These are phyloP conservation scores for Afroboletus lepidellus DNA, from an alignment of 1,284 basidiomycete genomes.

Conservation along the genomic window DNA sequence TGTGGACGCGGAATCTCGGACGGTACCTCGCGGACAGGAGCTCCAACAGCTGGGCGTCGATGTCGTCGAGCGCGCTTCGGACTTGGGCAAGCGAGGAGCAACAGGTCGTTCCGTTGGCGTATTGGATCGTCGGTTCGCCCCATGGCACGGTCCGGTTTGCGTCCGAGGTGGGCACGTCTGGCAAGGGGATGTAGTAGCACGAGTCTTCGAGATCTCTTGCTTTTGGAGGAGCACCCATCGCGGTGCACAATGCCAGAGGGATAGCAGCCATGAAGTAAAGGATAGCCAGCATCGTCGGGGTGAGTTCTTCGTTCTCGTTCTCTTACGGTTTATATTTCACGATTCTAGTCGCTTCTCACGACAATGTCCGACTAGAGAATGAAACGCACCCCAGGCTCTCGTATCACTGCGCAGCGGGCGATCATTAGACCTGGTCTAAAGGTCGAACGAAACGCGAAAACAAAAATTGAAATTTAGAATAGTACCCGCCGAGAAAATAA, in stretches of 20 bases:
- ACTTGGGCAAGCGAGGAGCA: conserved; percentile 22
- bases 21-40: conserved; percentile 20
- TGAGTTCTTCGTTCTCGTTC: too few relatives aligned
- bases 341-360: too few relatives aligned
- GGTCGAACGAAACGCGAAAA: too few relatives aligned
- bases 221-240: not conserved
- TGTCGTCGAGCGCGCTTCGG: conserved; percentile 11
- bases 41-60: conserved; percentile 19
- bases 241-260: not conserved
- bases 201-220: not conserved
- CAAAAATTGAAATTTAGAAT: too few relatives aligned
- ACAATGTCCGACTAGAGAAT: too few relatives aligned
- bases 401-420: too few relatives aligned
- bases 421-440: too few relatives aligned
- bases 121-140: conserved; percentile 21
- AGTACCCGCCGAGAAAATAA: too few relatives aligned
- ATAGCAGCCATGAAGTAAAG: not conserved
- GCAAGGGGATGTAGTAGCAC: conserved; percentile 18
- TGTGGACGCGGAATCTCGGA: not conserved
- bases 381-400: too few relatives aligned
- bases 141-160: conserved; percentile 21
- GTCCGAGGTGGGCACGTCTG: conserved; percentile 13
- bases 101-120: conserved; percentile 23
- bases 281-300: not conserved
- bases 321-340: too few relatives aligned